Conservation (phyloP, 305 asterid genomes). For the Rubia peregrina region DNA sequence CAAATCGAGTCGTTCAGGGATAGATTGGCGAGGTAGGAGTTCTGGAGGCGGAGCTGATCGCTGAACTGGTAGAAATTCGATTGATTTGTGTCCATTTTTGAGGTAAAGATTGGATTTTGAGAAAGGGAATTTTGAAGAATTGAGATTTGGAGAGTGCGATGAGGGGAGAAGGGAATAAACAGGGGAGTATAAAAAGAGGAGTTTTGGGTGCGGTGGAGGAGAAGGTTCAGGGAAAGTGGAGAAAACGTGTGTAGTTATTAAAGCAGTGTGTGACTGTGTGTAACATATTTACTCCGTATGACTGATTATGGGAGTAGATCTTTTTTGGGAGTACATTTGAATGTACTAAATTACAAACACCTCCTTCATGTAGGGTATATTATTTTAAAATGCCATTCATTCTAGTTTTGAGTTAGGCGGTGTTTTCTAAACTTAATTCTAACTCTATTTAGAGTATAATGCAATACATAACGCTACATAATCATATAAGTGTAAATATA, state of each 20-base stretch:
- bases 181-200: background rate
- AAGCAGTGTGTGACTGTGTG: conserved; percentile 10
- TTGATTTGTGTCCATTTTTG: conserved; percentile 54
- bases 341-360: too few relatives aligned
- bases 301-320: too few relatives aligned
- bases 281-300: background rate
- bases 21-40: conserved; percentile 46
- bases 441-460: too few relatives aligned
- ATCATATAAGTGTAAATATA: too few relatives aligned
- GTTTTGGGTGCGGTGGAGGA: conserved; percentile 9
- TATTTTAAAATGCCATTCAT: too few relatives aligned
- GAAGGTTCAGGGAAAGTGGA: conserved; percentile 39
- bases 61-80: conserved; percentile 93
- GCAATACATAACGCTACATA: too few relatives aligned
- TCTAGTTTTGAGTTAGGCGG: too few relatives aligned
- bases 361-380: too few relatives aligned
- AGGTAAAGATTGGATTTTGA: background rate
- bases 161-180: background rate
- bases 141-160: too few relatives aligned
- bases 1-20: conserved; percentile 90
- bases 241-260: conserved; percentile 48
- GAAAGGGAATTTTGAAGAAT: too few relatives aligned
- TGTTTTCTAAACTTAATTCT: too few relatives aligned
- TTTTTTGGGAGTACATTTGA: background rate
- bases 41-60: conserved; percentile 80